phyloP scores from a whole-genome alignment of 345 rosid species.

The Salix arbutifolia region DNA sequence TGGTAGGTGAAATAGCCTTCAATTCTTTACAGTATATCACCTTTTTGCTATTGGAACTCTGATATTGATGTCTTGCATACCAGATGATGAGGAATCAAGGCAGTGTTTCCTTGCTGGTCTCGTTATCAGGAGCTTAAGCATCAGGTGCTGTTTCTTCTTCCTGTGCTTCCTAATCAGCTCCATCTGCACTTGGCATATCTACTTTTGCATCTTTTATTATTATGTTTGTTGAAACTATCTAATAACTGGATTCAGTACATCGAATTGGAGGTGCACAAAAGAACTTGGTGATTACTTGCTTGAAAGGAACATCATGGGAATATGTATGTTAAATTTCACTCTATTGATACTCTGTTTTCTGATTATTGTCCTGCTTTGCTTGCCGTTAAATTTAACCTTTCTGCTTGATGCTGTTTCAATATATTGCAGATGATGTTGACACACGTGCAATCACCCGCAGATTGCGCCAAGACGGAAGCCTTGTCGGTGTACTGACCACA shows the following conservation, averaged over 20 bases:
- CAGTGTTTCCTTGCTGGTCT: conserved; percentile 88
- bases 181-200: background rate
- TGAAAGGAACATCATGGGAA: conserved; percentile 92
- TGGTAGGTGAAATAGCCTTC: conserved; percentile 39
- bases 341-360: background rate
- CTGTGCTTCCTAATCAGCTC: background rate
- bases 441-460: conserved; percentile 94
- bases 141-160: conserved; percentile 34
- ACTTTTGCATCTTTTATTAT: background rate
- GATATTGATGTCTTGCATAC: conserved; percentile 6
- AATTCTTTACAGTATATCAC: background rate
- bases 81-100: conserved; percentile 91
- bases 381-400: background rate
- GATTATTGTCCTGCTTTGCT: background rate
- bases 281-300: conserved; percentile 73
- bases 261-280: conserved; percentile 86
- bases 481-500: conserved; percentile 89
- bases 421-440: conserved; percentile 76
- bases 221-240: background rate
- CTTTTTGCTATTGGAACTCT: background rate
- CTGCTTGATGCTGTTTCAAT: background rate
- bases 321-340: conserved; percentile 40
- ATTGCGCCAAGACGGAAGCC: conserved; percentile 93
- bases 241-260: conserved; percentile 50
- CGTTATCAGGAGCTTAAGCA: conserved; percentile 82